phyloP scores from a whole-genome alignment of 139 green algal genomes.

The Chlamydomonas sp. region DNA sequence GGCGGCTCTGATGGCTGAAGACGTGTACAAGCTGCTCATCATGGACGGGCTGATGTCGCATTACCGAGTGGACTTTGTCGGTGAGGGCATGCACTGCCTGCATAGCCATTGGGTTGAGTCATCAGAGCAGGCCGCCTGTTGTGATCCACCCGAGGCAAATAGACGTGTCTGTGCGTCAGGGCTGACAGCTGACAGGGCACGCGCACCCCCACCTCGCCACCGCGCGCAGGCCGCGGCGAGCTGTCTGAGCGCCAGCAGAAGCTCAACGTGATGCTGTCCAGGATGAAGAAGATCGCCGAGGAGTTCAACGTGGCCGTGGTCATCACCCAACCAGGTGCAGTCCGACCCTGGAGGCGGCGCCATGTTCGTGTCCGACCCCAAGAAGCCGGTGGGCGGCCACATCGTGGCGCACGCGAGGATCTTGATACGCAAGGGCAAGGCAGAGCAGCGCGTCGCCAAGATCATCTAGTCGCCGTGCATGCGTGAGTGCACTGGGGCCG shows the following conservation, averaged over 20 bases:
- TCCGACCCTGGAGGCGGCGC: conserved; percentile 63
- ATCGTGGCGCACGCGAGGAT: conserved; percentile 70
- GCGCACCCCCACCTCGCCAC: too few relatives aligned
- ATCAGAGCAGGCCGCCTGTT: too few relatives aligned
- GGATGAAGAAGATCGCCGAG: conserved; percentile 75
- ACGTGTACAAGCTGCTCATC: conserved; percentile 78
- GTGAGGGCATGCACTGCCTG: too few relatives aligned
- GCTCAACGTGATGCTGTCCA: conserved; percentile 60
- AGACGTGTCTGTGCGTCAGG: too few relatives aligned
- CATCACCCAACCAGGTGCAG: conserved; percentile 80
- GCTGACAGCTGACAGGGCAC: too few relatives aligned
- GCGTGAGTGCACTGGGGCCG: too few relatives aligned
- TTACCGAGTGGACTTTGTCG: conserved; percentile 72
- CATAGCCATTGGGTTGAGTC: too few relatives aligned
- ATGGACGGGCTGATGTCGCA: conserved; percentile 82
- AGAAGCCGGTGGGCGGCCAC: conserved; percentile 66
- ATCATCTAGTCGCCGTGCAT: conserved; percentile 47
- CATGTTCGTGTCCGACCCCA: conserved; percentile 82
- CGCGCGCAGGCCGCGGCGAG: conserved; percentile 52
- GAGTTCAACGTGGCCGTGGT: conserved; percentile 88
- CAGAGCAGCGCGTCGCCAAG: conserved; percentile 80
- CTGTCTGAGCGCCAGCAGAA: conserved; percentile 88
- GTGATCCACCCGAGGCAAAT: too few relatives aligned
- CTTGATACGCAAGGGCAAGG: conserved; percentile 78
- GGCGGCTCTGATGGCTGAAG: conserved; percentile 59